phyloP scores from a whole-genome alignment of 83 land plant genomes.

The Thuja plicata region DNA sequence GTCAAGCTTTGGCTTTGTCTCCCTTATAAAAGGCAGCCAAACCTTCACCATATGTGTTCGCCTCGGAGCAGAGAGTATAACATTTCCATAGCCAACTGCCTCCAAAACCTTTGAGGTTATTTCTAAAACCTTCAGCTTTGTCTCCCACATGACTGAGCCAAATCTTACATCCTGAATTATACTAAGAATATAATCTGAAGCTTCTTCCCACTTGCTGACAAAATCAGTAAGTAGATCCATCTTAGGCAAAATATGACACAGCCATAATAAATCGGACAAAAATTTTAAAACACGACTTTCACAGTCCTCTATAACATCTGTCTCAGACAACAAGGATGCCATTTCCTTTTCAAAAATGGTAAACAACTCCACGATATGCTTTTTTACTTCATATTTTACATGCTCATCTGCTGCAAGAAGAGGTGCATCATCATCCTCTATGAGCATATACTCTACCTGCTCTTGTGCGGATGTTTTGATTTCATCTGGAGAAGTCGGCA shows the following conservation, averaged over 20 bases:
- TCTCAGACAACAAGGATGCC: slow-evolving; percentile 19
- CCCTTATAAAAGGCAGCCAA: slow-evolving; percentile 83
- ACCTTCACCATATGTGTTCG: slow-evolving; percentile 57
- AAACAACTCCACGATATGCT: slow-evolving; percentile 46
- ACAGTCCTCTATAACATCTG: slow-evolving; percentile 11
- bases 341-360: slow-evolving; percentile 32
- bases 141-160: slow-evolving; percentile 21
- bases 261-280: slow-evolving; percentile 70
- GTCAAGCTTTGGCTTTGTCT: slow-evolving; percentile 53
- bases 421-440: slow-evolving; percentile 92
- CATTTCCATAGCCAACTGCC: slow-evolving; percentile 76
- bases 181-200: slow-evolving; percentile 40
- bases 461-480: slow-evolving; percentile 73
- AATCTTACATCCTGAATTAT: slow-evolving; percentile 23
- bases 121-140: slow-evolving; percentile 64
- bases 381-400: slow-evolving; percentile 50
- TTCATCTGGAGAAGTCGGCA: slow-evolving; percentile 38
- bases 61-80: slow-evolving; percentile 49
- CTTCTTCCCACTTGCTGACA: slow-evolving; percentile 54
- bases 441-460: slow-evolving; percentile 89
- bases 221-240: slow-evolving; percentile 64
- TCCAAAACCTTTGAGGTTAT: slow-evolving; percentile 71
- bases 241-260: slow-evolving; percentile 56
- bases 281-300: slow-evolving; percentile 24
- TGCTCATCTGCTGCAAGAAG: slow-evolving; percentile 50